Conservation (phyloP, 306 rosid genomes). For the Phaseolus lunatus region DNA sequence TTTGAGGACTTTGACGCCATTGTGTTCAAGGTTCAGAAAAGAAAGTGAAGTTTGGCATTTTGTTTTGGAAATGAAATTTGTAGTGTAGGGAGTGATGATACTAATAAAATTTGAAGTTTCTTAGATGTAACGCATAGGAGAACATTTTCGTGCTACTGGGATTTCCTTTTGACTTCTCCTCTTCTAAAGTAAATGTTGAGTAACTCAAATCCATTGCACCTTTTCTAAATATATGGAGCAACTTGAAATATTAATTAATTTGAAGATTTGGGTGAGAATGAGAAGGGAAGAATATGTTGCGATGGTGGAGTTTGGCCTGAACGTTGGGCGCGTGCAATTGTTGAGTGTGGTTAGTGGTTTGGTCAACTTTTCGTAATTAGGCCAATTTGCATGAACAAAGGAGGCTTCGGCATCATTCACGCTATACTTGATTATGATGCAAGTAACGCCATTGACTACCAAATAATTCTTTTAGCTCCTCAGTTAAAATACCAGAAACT, state of each 20-base stretch:
- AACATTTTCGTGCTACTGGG: conserved; percentile 56
- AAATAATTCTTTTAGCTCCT: conserved; percentile 12
- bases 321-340: conserved; percentile 42
- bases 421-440: conserved; percentile 63
- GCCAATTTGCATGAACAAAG: conserved; percentile 50
- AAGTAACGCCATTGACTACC: conserved; percentile 56
- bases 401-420: conserved; percentile 41
- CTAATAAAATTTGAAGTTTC: conserved; percentile 55
- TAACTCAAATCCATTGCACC: no score
- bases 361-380: conserved; percentile 70
- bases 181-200: neutral
- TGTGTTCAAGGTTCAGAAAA: neutral
- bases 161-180: conserved; percentile 62
- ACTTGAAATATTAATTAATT: neutral
- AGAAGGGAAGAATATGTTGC: neutral
- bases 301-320: conserved; percentile 63
- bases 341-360: conserved; percentile 44
- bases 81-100: neutral
- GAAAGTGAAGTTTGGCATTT: neutral
- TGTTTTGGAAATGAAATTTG: neutral
- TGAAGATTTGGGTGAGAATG: no score
- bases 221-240: no score
- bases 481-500: neutral
- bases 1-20: conserved; percentile 47
- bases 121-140: conserved; percentile 57